Conservation (phyloP, 441 rosid genomes). For the Geranium incanum region DNA sequence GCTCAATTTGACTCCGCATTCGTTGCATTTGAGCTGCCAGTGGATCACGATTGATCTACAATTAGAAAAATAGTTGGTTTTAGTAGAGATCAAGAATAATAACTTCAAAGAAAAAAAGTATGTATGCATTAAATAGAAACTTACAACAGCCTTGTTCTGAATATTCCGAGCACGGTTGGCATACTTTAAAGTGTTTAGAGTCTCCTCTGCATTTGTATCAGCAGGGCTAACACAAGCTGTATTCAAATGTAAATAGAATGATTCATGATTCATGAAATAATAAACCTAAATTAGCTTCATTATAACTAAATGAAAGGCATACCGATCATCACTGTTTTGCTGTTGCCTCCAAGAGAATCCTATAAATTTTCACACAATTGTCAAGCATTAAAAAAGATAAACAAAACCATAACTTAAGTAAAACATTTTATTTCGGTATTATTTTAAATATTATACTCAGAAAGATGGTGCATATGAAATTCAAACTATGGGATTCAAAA, state of each 20-base stretch:
- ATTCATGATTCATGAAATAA: not conserved
- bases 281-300: slow-evolving; percentile 12
- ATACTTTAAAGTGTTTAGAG: slow-evolving; percentile 82
- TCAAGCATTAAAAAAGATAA: slow-evolving; percentile 15
- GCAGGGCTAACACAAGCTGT: slow-evolving; percentile 99
- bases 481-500: not conserved
- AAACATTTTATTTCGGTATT: not conserved
- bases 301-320: slow-evolving; percentile 22
- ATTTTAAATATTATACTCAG: not conserved
- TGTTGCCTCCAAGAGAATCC: slow-evolving; percentile 98
- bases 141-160: slow-evolving; percentile 89
- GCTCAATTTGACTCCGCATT: slow-evolving; percentile 94
- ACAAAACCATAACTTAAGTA: not conserved
- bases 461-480: not conserved
- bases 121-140: slow-evolving; percentile 20
- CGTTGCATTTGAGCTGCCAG: slow-evolving; percentile 69
- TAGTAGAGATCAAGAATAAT: slow-evolving; percentile 10
- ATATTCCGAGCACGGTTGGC: slow-evolving; percentile 97
- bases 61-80: slow-evolving; percentile 9
- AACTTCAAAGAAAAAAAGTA: not conserved
- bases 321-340: slow-evolving; percentile 99
- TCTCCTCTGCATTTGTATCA: slow-evolving; percentile 94
- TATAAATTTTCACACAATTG: slow-evolving; percentile 25
- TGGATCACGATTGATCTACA: slow-evolving; percentile 87
- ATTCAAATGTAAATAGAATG: slow-evolving; percentile 13